Evolutionary conservation across 257 asterid species (phyloP).

Genomic region (Thymus quinquecostatus): DNA sequence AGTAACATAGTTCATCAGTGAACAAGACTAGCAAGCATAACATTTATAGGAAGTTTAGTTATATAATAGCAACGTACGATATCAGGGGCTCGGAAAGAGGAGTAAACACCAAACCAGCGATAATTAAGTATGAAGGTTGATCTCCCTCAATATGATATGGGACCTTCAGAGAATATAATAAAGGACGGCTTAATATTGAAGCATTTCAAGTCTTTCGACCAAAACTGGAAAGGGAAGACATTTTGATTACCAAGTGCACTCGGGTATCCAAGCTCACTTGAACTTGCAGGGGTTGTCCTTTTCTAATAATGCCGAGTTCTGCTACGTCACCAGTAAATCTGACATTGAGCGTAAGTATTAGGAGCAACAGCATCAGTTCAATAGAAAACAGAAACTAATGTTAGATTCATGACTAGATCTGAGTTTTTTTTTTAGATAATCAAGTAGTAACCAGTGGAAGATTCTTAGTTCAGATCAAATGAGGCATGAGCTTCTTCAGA

Average conservation of each 20-base stretch:
- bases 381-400: slow-evolving; percentile 4
- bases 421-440: neutral
- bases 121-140: slow-evolving; percentile 86
- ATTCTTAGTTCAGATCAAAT: neutral
- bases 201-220: slow-evolving; percentile 13
- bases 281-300: slow-evolving; percentile 69
- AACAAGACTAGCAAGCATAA: slow-evolving; percentile 3
- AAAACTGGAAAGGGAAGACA: slow-evolving; percentile 22
- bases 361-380: slow-evolving; percentile 14
- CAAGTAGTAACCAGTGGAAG: neutral
- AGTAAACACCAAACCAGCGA: slow-evolving; percentile 98
- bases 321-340: slow-evolving; percentile 85
- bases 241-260: slow-evolving; percentile 70
- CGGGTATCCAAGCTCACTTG: slow-evolving; percentile 73
- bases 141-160: slow-evolving; percentile 95
- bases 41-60: neutral
- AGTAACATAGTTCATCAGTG: slow-evolving; percentile 23
- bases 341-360: slow-evolving; percentile 31
- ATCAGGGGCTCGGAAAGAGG: slow-evolving; percentile 94
- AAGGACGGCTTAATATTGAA: slow-evolving; percentile 27
- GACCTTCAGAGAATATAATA: slow-evolving; percentile 58
- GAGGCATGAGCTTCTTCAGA: neutral
- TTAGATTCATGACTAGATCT: slow-evolving; percentile 3
- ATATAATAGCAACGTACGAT: slow-evolving; percentile 54
- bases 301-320: slow-evolving; percentile 85